These are phyloP conservation scores for Candida tunisiensis DNA, from an alignment of 1,139 yeast genomes.

Conservation along the genomic window DNA sequence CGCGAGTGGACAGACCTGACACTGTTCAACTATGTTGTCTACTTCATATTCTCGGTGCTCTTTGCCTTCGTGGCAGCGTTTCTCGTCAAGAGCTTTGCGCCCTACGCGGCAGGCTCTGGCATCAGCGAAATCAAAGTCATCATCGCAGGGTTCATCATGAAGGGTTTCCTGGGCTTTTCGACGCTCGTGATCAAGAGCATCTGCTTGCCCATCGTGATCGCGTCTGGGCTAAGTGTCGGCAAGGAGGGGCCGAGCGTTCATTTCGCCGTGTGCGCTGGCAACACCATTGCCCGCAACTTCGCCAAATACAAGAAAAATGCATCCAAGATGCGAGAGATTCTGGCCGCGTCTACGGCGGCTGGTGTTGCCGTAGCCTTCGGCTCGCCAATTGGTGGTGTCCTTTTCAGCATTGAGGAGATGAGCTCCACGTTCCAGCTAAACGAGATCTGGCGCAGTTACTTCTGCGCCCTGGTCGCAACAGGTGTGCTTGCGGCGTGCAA, in stretches of 20 bases:
- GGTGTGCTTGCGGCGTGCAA: constrained; percentile 54
- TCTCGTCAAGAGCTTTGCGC: constrained; percentile 58
- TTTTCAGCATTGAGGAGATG: constrained; percentile 72
- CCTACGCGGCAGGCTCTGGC: constrained; percentile 93
- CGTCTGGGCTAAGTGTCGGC: constrained; percentile 67
- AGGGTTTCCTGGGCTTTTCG: constrained; percentile 58
- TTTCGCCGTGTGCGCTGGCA: constrained; percentile 72
- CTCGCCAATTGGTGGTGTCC: constrained; percentile 88
- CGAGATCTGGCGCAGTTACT: constrained; percentile 83
- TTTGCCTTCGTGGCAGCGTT: constrained; percentile 53
- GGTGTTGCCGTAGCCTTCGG: constrained; percentile 95
- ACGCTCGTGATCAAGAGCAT: constrained; percentile 63
- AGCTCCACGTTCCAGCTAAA: constrained; percentile 54
- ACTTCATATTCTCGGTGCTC: constrained; percentile 38
- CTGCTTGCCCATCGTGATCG: constrained; percentile 73
- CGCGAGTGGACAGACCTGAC: constrained; percentile 17
- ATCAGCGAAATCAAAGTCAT: constrained; percentile 94
- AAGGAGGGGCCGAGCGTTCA: constrained; percentile 83
- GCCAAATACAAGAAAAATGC: constrained; percentile 24
- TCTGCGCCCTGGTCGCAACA: constrained; percentile 81
- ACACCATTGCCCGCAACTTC: constrained; percentile 41
- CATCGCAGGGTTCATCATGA: constrained; percentile 75
- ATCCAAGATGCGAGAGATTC: constrained; percentile 32
- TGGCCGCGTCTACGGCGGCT: constrained; percentile 81
- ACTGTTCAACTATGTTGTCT: constrained; percentile 37